Evolutionary conservation across 805 yeast species (phyloP).

Genomic region (Candida cerambycidarum): DNA sequence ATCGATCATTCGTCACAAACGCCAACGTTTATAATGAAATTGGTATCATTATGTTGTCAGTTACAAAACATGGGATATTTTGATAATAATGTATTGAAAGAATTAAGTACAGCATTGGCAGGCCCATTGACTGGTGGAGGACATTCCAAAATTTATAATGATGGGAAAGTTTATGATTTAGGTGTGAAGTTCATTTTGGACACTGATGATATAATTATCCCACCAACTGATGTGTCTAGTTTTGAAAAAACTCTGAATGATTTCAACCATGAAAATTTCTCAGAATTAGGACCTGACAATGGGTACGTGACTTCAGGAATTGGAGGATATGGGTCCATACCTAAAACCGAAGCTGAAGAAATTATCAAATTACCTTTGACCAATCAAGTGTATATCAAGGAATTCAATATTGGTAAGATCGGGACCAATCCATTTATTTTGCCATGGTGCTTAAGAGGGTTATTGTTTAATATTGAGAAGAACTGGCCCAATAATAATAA

Average conservation of each 20-base stretch:
- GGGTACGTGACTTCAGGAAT: slow-evolving; percentile 20
- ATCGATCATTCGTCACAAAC: slow-evolving; percentile 79
- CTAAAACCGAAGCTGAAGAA: slow-evolving; percentile 13
- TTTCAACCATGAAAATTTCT: not conserved
- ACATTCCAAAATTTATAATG: slow-evolving; percentile 86
- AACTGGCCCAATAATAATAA: slow-evolving; percentile 48
- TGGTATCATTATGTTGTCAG: slow-evolving; percentile 71
- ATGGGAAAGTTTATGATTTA: slow-evolving; percentile 76
- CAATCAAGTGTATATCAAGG: slow-evolving; percentile 37
- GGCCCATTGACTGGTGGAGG: slow-evolving; percentile 96
- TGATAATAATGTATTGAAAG: slow-evolving; percentile 85
- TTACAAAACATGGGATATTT: slow-evolving; percentile 73
- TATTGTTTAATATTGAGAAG: slow-evolving; percentile 61
- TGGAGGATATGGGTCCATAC: slow-evolving; percentile 18
- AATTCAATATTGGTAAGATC: slow-evolving; percentile 61
- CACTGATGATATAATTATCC: slow-evolving; percentile 58
- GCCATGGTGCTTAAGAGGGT: slow-evolving; percentile 92
- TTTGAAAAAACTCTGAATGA: not conserved
- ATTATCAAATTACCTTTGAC: slow-evolving; percentile 26
- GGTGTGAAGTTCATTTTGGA: slow-evolving; percentile 75
- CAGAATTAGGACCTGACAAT: slow-evolving; percentile 6
- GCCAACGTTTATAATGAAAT: slow-evolving; percentile 73
- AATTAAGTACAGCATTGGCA: slow-evolving; percentile 68
- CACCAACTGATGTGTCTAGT: slow-evolving; percentile 19
- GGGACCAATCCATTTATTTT: slow-evolving; percentile 80